Evolutionary conservation across 2,329 filamentous ascomycete species (phyloP), one percentile per base, ranked within the genome.

Genomic region (Sporothrix pallida): DNA sequence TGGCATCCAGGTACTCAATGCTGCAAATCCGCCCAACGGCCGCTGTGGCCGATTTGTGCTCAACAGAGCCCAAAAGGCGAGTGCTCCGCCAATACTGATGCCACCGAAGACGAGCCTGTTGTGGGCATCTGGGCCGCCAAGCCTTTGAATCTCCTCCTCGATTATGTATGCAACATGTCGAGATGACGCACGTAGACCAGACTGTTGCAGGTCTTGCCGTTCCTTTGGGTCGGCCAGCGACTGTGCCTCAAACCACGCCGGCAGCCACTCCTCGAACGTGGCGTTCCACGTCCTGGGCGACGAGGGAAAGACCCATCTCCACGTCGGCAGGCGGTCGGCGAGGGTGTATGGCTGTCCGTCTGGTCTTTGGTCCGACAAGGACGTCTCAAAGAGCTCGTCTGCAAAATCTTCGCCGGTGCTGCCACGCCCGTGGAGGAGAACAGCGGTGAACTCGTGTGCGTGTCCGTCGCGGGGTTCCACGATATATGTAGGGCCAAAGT

Each of bases 161-260:
- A 86, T 76, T 0, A 86, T 74, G 0, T 77, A 67, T 0, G 78
- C 76, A 1, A 86, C 78, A 6, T 77, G 76, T 0, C 63, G 44
- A 0, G 84, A 80, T 72, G 81, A 83, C 12, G 83, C 81, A 20
- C 75, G 78, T 3, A 88, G 76, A 0, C 84, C 85, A 0, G 78
- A 72, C 0, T 77, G 78, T 77, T 87, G 85, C 3, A 84, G 75
- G 7, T 85, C 82, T 72, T 86, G 83, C n/a, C 78, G 76, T 15
- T 83, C 78, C 1, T 79, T 70, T 10, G 83, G 82, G 72, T 84
- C 78, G 23, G 79, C 76, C 0, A 83, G 79, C 67, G 84, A 83
- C 79, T 81, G 83, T 54, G 85, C 81, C 76, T 88, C 85, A 77
- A 87, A 88, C 86, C 86, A 88, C 73, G 83, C 10, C 81, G 81